phyloP scores from a whole-genome alignment of 345 rosid genomes.

The Citrus sinensis region DNA sequence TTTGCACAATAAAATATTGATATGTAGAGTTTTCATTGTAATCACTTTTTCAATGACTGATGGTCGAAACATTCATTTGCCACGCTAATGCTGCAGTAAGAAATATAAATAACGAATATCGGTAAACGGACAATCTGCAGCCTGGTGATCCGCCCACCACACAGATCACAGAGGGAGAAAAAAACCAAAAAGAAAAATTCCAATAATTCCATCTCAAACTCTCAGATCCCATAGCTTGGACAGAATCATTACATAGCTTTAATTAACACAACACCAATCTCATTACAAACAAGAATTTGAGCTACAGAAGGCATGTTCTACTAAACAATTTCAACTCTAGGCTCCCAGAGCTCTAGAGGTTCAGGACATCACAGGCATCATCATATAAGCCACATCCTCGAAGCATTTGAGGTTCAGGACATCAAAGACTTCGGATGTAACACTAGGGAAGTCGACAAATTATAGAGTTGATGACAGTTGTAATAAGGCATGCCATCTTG shows the following conservation, averaged over 20 bases:
- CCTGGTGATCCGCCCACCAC: too few species aligned
- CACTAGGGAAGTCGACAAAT: conserved; percentile 18
- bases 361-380: background rate
- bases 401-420: background rate
- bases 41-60: too few species aligned
- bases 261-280: conserved; percentile 6
- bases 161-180: too few species aligned
- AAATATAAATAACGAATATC: too few species aligned
- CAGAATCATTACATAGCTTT: background rate
- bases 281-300: conserved; percentile 10
- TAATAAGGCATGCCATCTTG: background rate
- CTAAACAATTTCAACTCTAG: conserved; percentile 11
- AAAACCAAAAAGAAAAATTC: background rate
- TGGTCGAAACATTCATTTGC: too few species aligned
- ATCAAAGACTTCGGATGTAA: background rate
- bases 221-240: background rate
- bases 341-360: conserved; percentile 6
- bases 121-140: too few species aligned
- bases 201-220: background rate
- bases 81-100: too few species aligned
- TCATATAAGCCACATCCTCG: conserved; percentile 2
- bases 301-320: conserved; percentile 9
- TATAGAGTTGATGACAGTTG: background rate
- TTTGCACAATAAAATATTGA: too few species aligned
- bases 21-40: too few species aligned